Base-by-base conservation (phyloP, 139 green algal genomes). In the Volvox africanus region DNA sequence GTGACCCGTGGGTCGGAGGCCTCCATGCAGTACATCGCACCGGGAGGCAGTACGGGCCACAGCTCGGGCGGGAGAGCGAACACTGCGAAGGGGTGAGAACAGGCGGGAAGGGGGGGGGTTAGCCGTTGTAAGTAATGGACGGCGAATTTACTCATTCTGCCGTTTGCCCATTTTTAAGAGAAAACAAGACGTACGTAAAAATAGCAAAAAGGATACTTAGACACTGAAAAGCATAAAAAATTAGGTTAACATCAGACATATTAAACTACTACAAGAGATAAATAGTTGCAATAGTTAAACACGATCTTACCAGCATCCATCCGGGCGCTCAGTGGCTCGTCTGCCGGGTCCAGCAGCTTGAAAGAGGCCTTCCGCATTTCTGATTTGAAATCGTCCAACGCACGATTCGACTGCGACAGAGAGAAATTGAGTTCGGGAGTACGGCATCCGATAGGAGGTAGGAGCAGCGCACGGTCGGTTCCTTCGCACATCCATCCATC, bases 11-110 rank as follows among this genome's bases (percentile, higher is more conserved):
- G 85, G 85, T 89, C 85, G n/a, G 0, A 1, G n/a, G 36, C 33
- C 69, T 89, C 85, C 69, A 89, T 36, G 69, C 71, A 82, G 85
- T 82, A 89, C 36, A 89, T 2, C 12, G 69, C 85, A 32, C 85
- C 85, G 37, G 85, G 85, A 11, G 85, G 85, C 68, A 89, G 85
- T 50, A 89, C 44, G 12, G 85, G 85, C 85, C 85, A 89, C 85
- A 89, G 69, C 16, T 75, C 71, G 9, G 20, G 69, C 0, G 69
- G 85, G 32, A 82, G 69, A 22, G 69, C 36, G 69, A 89, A 89
- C 28, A 89, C 85, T 82, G 83, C 35, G 17, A 1, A 5, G 65
- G 65, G 65, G 21, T 9, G 11, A 12, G 16, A 30, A 26, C 21
- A 28, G 65, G 21, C 65, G 11, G 65, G 16, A 30, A 30, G 21